Conservation (phyloP, 352 stramenopile genomes). For the Plasmopara muralis region DNA sequence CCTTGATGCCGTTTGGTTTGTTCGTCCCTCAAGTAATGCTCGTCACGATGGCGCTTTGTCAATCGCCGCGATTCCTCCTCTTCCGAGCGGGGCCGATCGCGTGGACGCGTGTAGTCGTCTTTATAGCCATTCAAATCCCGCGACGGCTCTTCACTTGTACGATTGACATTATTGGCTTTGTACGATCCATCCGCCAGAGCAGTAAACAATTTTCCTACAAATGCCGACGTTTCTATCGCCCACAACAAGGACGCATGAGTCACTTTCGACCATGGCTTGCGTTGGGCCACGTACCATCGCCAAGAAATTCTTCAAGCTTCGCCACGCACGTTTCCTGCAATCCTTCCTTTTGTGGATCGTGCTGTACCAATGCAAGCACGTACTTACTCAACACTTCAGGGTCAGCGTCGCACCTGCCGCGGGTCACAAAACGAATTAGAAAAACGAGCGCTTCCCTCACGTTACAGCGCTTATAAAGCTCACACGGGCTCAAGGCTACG, state of each 20-base stretch:
- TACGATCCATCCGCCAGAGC: conserved; percentile 59
- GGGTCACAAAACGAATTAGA: conserved; percentile 1
- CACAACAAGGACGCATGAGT: conserved; percentile 4
- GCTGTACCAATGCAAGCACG: conserved; percentile 78
- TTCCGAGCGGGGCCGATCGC: conserved; percentile 32
- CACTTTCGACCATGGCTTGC: background rate
- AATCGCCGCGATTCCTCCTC: conserved; percentile 55
- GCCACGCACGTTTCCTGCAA: conserved; percentile 62
- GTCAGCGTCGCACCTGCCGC: conserved; percentile 70
- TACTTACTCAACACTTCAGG: conserved; percentile 85
- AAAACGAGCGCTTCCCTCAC: background rate
- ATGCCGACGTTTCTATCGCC: conserved; percentile 54
- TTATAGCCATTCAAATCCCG: conserved; percentile 14
- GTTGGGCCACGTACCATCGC: conserved; percentile 47
- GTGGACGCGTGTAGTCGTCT: conserved; percentile 27
- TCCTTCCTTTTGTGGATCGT: conserved; percentile 63
- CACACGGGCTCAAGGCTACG: conserved; percentile 82
- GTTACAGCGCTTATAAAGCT: conserved; percentile 6
- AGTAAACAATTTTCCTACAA: conserved; percentile 68
- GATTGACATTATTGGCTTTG: conserved; percentile 22
- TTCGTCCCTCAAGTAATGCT: conserved; percentile 32
- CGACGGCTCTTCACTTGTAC: conserved; percentile 12
- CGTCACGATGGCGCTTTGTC: conserved; percentile 56
- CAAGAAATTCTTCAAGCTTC: conserved; percentile 83
- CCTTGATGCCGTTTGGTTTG: conserved; percentile 30